Evolutionary conservation across 805 yeast species (phyloP), one percentile per base, ranked within the genome.

Genomic region (Ogataea dorogensis): DNA sequence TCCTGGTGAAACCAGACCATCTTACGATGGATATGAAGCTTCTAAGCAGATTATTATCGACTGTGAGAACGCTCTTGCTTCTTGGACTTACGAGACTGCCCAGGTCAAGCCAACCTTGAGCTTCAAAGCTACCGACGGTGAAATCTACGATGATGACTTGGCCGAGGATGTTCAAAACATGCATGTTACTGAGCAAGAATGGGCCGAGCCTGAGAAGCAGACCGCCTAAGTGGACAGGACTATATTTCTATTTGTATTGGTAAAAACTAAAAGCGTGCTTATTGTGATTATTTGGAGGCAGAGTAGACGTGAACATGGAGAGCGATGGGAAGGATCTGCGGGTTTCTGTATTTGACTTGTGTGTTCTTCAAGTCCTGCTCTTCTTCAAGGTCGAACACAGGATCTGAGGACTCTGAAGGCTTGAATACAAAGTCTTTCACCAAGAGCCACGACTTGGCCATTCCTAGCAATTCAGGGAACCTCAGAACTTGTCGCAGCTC

Each of bases 1-100:
- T 42, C 95, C 95, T 42, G 95, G 95, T 71, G 95, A 85, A 69
- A 83, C 91, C 31, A 81, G 93, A 77, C 83, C 89, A 25, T 83
- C 89, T 41, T 84, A 84, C 61, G 94, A 84, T 54, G 94, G 94
- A 51, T 84, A 83, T 62, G 93, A 84, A 63, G 88, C 91, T 30
- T 81, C 91, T 26, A 84, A 83, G 68, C 94, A 84, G 67, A 84
- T 84, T 63, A 83, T 84, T 54, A 79, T 84, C 51, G 94, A 84
- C 57, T 86, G 88, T 47, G 94, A 84, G 67, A 79, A 77, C 49
- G 88, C 93, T 38, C 72, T 84, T 61, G 83, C 85, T 47, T 71
- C 82, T 33, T 84, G 94, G 94, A 84, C 94, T 49, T 73, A 83
- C 54, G 93, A 84, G 56, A 68, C 79, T 40, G 91, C 94, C 51